Percentiles rank a stretch among this genome's conserved stretches.
Conservation (phyloP, 2,329 filamentous ascomycete genomes). For the Ophiostoma pallidulum region DNA sequence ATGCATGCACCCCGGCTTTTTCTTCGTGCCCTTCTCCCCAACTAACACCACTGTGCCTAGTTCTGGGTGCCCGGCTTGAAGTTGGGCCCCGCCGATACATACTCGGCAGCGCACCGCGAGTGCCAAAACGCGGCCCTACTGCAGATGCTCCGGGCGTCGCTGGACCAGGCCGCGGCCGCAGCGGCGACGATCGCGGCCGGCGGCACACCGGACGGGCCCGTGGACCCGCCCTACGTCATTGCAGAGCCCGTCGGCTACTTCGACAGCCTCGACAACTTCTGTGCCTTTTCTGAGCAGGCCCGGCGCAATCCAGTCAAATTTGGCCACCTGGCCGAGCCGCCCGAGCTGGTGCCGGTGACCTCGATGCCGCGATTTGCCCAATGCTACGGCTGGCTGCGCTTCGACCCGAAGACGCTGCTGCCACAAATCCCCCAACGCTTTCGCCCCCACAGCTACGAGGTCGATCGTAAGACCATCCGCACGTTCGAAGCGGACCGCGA, state of each 20-base stretch:
- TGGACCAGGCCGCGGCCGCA: neutral
- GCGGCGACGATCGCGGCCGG: too few relatives aligned
- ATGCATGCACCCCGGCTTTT: too few relatives aligned
- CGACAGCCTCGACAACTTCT: neutral
- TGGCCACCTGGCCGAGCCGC: too few relatives aligned
- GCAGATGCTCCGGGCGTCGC: slow-evolving; percentile 2
- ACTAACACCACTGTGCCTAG: too few relatives aligned
- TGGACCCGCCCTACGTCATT: neutral
- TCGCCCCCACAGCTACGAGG: neutral
- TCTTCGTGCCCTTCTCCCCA: too few relatives aligned
- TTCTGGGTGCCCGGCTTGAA: slow-evolving; percentile 1
- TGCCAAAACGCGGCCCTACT: slow-evolving; percentile 8
- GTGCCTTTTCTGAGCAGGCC: neutral
- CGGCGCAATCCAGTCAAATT: neutral
- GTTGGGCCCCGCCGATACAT: neutral
- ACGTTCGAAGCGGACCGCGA: neutral
- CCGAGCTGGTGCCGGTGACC: neutral
- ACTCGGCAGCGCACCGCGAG: slow-evolving; percentile 10
- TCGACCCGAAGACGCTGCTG: slow-evolving; percentile 4
- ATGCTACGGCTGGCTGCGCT: slow-evolving; percentile 10
- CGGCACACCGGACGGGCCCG: too few relatives aligned
- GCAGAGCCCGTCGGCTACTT: neutral
- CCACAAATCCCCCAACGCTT: slow-evolving; percentile 1
- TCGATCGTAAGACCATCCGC: slow-evolving; percentile 1
- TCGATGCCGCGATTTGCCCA: slow-evolving; percentile 9